Evolutionary conservation across 164 flowering plant species (phyloP).

Genomic region (Cinnamomum micranthum): DNA sequence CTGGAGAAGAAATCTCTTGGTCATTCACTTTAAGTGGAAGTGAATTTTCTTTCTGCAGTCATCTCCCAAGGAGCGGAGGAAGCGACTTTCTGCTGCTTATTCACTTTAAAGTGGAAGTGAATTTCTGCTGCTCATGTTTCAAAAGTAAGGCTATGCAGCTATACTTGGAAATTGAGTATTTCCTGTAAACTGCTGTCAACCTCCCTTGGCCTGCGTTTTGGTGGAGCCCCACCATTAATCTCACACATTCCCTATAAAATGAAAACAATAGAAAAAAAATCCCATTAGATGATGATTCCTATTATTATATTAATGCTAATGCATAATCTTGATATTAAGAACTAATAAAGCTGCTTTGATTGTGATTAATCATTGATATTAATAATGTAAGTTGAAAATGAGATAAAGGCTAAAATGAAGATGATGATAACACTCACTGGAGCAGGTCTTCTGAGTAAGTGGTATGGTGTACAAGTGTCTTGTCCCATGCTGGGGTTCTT

Average conservation of each 20-base stretch:
- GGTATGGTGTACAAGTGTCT: slow-evolving; percentile 45
- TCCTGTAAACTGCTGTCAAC: slow-evolving; percentile 44
- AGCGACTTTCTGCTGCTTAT: too few relatives aligned
- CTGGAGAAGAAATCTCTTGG: too few relatives aligned
- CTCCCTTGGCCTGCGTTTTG: slow-evolving; percentile 39
- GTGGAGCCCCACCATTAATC: slow-evolving; percentile 40
- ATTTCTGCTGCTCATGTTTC: slow-evolving; percentile 8
- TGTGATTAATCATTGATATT: too few relatives aligned
- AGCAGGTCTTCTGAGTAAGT: slow-evolving; percentile 56
- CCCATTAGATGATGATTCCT: not conserved
- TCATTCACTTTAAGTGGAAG: too few relatives aligned
- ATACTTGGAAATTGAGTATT: slow-evolving; percentile 29
- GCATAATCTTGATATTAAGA: too few relatives aligned
- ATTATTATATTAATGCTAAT: not conserved
- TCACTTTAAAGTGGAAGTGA: slow-evolving; percentile 2
- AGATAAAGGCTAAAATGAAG: too few relatives aligned
- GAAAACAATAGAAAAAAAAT: not conserved
- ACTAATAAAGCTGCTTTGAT: too few relatives aligned
- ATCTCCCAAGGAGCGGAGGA: too few relatives aligned
- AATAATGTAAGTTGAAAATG: too few relatives aligned
- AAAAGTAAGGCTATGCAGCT: slow-evolving; percentile 9
- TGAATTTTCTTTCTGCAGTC: too few relatives aligned
- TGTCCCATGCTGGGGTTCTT: slow-evolving; percentile 47
- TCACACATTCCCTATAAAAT: slow-evolving; percentile 42
- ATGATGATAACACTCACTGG: slow-evolving; percentile 30